phyloP scores from a whole-genome alignment of 2,329 filamentous ascomycete species.

The Thielaviopsis musarum region DNA sequence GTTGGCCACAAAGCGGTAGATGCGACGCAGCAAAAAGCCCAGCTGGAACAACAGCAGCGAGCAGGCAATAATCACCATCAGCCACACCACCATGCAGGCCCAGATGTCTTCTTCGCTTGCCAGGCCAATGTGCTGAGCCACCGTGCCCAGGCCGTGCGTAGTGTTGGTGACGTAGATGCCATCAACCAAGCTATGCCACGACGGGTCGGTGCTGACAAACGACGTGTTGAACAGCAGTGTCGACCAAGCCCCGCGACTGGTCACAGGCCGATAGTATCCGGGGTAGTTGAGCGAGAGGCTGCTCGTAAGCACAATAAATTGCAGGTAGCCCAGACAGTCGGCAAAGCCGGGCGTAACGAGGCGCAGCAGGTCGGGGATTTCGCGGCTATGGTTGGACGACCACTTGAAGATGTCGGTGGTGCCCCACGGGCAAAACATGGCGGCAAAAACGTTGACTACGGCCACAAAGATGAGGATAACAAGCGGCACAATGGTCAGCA shows the following conservation, averaged over 20 bases:
- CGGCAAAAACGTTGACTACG: constrained; percentile 66
- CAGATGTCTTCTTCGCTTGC: constrained; percentile 62
- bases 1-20: constrained; percentile 52
- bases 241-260: constrained; percentile 81
- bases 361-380: constrained; percentile 66
- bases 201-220: constrained; percentile 53
- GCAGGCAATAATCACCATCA: constrained; percentile 56
- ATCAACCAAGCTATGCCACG: constrained; percentile 54
- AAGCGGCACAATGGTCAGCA: constrained; percentile 61
- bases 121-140: constrained; percentile 75
- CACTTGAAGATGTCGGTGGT: constrained; percentile 80
- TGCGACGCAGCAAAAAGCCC: constrained; percentile 62
- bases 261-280: constrained; percentile 82
- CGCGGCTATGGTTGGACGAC: constrained; percentile 95
- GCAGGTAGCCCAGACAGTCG: constrained; percentile 92
- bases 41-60: constrained; percentile 56
- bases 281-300: constrained; percentile 76
- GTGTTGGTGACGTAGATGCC: constrained; percentile 74
- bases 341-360: constrained; percentile 92
- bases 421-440: constrained; percentile 86
- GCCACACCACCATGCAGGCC: constrained; percentile 86
- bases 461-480: constrained; percentile 65
- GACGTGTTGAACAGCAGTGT: constrained; percentile 84
- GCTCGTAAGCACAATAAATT: constrained; percentile 81
- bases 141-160: constrained; percentile 60